Conservation (phyloP, 305 asterid genomes). For the Fraxinus sp. region DNA sequence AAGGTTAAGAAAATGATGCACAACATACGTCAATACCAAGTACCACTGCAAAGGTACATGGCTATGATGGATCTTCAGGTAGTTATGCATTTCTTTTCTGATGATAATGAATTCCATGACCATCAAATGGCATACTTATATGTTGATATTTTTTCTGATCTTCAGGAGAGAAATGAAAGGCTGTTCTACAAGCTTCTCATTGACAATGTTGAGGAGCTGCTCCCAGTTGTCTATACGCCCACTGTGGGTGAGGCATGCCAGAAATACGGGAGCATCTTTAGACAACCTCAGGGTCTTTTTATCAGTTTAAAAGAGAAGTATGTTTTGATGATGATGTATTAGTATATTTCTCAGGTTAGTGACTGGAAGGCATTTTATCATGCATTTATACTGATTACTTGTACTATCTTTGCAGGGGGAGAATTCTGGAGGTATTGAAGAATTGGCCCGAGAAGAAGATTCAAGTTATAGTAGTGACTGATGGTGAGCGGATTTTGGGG, state of each 20-base stretch:
- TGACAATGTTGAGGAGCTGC: slow-evolving; percentile 87
- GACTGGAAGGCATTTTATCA: slow-evolving; percentile 11
- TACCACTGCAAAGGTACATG: slow-evolving; percentile 88
- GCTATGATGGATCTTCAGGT: slow-evolving; percentile 99
- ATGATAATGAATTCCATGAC: not conserved
- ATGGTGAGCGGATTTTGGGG: slow-evolving; percentile 94
- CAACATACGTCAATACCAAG: slow-evolving; percentile 74
- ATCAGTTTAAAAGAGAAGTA: slow-evolving; percentile 95
- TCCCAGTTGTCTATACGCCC: slow-evolving; percentile 93
- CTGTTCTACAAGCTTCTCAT: slow-evolving; percentile 86
- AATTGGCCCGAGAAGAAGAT: slow-evolving; percentile 96
- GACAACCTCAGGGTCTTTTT: slow-evolving; percentile 95
- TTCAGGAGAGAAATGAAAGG: slow-evolving; percentile 84
- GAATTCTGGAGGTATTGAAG: slow-evolving; percentile 80
- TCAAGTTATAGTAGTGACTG: slow-evolving; percentile 94
- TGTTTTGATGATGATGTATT: slow-evolving; percentile 7
- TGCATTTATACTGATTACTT: slow-evolving; percentile 24
- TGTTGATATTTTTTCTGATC: slow-evolving; percentile 18
- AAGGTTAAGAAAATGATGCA: slow-evolving; percentile 92
- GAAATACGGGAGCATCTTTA: slow-evolving; percentile 84
- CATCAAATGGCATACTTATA: not conserved
- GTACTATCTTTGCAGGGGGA: slow-evolving; percentile 61
- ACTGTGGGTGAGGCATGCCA: slow-evolving; percentile 99
- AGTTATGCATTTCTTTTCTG: slow-evolving; percentile 10
- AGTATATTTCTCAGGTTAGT: slow-evolving; percentile 3